Conservation (phyloP, 164 flowering plant genomes). For the Houttuynia cordata region DNA sequence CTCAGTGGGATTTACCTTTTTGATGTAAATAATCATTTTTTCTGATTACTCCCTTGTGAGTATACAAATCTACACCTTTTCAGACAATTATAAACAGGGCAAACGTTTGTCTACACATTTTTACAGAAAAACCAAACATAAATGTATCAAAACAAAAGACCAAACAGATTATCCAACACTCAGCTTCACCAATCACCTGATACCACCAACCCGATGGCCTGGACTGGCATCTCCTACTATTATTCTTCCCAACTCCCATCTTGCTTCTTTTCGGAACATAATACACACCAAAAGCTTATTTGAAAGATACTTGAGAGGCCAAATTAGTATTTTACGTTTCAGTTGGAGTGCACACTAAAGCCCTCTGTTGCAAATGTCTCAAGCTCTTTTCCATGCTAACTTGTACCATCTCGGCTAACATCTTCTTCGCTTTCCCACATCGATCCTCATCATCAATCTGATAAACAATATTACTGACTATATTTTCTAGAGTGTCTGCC, state of each 20-base stretch:
- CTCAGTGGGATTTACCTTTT: too few species aligned
- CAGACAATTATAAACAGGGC: conserved; percentile 20
- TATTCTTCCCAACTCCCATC: neutral
- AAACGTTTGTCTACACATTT: too few species aligned
- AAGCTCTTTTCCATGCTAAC: conserved; percentile 97
- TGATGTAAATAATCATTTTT: too few species aligned
- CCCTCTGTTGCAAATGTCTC: conserved; percentile 81
- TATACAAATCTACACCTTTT: conserved; percentile 56
- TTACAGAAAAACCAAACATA: too few species aligned
- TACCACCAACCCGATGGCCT: conserved; percentile 32
- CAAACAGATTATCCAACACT: neutral
- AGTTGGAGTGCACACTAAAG: conserved; percentile 60
- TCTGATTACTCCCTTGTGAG: too few species aligned
- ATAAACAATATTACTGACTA: conserved; percentile 66
- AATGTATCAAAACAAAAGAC: neutral
- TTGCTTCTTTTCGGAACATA: neutral
- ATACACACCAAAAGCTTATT: conserved; percentile 16
- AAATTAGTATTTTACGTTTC: conserved; percentile 43
- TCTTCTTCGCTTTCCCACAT: conserved; percentile 67
- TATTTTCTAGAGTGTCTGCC: conserved; percentile 69
- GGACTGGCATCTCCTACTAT: conserved; percentile 50
- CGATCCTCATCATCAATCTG: conserved; percentile 82
- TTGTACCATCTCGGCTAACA: conserved; percentile 94
- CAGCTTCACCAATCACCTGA: conserved; percentile 24
- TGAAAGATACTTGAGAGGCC: conserved; percentile 45